Evolutionary conservation across 352 stramenopile species (phyloP), one percentile per base, ranked within the genome.

Genomic region (Globisporangium lucens): DNA sequence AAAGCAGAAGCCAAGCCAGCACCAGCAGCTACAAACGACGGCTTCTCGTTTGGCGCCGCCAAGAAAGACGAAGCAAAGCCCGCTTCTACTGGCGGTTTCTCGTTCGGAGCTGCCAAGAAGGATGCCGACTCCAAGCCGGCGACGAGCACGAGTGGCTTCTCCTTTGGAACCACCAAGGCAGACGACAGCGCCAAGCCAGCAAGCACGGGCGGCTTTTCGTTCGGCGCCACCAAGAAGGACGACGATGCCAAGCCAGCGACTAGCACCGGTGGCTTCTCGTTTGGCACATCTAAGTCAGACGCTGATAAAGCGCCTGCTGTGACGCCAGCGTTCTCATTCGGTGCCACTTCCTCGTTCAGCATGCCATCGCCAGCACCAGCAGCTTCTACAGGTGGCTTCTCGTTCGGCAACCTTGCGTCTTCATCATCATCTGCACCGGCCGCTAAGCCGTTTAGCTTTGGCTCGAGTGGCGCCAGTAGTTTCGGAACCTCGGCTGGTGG

Each of bases 401-500:
- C 62, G 2, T 77, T 51, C 72, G 29, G 62, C 57, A 49, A 49
- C 60, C 41, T 62, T 6, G 43, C 30, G 10, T 51, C 33, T 15
- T 55, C 58, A 22, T 41, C 63, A 30, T 67, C 62, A 33, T n/a
- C 22, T 46, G 27, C 55, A 52, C 29, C n/a, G 41, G 49, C 35
- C 30, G 33, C 49, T 49, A 78, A 78, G 70, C 70, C 73, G 3
- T 78, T 82, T 22, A 83, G 69, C 43, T 85, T 83, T 46, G 56
- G 56, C 9, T 4, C 61, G 22, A 15, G 53, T 10, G 12, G 59
- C 8, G 4, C 61, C 20, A 66, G 46, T 12, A 38, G 22, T 7
- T 63, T 63, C 7, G 74, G 70, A 51, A 43, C 65, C 36, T 67
- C 65, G 6, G 55, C 68, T n/a, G 33, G 57, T n/a, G 33, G 60